Evolutionary conservation across 768 basidiomycete genomes (phyloP).

Genomic region (Lactarius evosmus): DNA sequence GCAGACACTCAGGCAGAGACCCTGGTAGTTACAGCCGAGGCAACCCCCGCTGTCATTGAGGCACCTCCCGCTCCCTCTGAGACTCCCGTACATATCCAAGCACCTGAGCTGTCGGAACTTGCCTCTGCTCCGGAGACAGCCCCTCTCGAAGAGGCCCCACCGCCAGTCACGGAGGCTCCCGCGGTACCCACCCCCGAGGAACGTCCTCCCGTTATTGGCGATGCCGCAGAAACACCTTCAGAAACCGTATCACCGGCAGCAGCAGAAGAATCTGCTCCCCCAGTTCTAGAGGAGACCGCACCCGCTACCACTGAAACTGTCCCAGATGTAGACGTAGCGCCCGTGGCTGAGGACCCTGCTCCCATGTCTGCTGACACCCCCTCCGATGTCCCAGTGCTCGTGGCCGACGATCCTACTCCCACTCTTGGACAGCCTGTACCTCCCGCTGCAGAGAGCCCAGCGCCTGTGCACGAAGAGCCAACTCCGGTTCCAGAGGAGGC

Average conservation of each 20-base stretch:
- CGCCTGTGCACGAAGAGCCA: background rate
- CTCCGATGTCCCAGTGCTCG: background rate
- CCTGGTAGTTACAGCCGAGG: background rate
- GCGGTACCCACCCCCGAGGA: background rate
- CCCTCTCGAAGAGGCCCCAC: background rate
- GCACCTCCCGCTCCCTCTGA: background rate
- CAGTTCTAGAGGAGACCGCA: background rate
- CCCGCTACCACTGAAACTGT: background rate
- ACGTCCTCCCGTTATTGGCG: background rate
- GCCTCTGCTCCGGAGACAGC: background rate
- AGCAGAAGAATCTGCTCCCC: background rate
- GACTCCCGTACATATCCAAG: background rate
- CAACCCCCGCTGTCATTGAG: background rate
- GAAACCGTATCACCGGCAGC: background rate
- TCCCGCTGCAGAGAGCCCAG: background rate
- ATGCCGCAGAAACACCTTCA: background rate
- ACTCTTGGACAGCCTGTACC: background rate
- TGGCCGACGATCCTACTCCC: slow-evolving; percentile 1
- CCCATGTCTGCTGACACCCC: slow-evolving; percentile 4
- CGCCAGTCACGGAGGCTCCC: background rate
- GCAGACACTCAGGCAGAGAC: background rate
- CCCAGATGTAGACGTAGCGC: background rate
- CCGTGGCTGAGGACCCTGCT: background rate
- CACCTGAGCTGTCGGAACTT: background rate
- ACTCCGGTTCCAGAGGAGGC: background rate